phyloP scores from a whole-genome alignment of 2,329 filamentous ascomycete species.

The Didymosphaeria variabile region DNA sequence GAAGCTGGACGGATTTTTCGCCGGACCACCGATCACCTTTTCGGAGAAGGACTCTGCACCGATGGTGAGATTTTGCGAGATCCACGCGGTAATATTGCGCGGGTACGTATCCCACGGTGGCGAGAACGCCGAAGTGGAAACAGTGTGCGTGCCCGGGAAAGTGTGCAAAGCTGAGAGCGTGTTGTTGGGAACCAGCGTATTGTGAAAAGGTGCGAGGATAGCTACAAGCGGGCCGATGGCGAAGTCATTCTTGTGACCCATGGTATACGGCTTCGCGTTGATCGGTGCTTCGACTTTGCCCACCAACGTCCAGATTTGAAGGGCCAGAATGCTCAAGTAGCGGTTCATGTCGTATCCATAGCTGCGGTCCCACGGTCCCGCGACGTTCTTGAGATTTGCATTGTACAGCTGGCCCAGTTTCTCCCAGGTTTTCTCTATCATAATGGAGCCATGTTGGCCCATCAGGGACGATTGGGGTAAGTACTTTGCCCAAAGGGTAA shows the following conservation, averaged over 20 bases:
- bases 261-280: constrained; percentile 56
- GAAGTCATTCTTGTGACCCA: constrained; percentile 68
- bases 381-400: constrained; percentile 67
- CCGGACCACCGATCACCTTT: constrained; percentile 64
- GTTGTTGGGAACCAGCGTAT: constrained; percentile 55
- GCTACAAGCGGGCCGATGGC: constrained; percentile 66
- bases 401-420: constrained; percentile 65
- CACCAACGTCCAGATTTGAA: constrained; percentile 67
- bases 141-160: constrained; percentile 65
- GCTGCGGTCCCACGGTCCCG: constrained; percentile 70
- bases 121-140: constrained; percentile 63
- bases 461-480: constrained; percentile 63
- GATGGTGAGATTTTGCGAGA: constrained; percentile 66
- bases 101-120: constrained; percentile 66
- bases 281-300: constrained; percentile 57
- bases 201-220: constrained; percentile 61
- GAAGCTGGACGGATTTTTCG: constrained; percentile 62
- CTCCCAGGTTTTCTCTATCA: constrained; percentile 65
- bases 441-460: constrained; percentile 59
- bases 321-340: constrained; percentile 66
- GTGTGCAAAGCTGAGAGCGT: constrained; percentile 51
- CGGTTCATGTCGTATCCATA: constrained; percentile 72
- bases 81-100: constrained; percentile 68
- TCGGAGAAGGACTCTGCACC: constrained; percentile 68
- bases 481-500: constrained; percentile 69